Base-by-base conservation (phyloP, 2,329 filamentous ascomycete species). In the Xylariaceae sp. region DNA sequence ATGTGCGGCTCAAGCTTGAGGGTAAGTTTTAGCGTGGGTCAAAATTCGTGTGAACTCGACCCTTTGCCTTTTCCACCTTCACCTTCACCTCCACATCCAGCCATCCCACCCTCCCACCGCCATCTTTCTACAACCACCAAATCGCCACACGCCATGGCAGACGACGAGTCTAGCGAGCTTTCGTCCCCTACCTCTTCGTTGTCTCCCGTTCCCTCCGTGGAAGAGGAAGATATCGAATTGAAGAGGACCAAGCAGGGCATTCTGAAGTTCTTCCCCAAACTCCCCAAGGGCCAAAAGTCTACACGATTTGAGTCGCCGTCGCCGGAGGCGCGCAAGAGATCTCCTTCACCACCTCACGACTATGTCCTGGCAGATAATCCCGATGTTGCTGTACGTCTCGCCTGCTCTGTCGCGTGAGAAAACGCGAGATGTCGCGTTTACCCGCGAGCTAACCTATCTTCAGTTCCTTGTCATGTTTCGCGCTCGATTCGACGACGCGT, bases 401-500 rank as follows among this genome's bases (percentile, higher is more conserved):
- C 37, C 45, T 60, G 59, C 57, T 56, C 61, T 50, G 54, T 64
- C 66, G 67, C 68, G 67, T 69, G 54, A 43, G n/a, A 57, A 56
- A 54, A 79, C 78, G 76, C 74, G 75, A 71, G 57, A 61, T 56
- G 62, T 73, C 73, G 74, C 76, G 76, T 74, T 50, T 50, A 47
- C 44, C 44, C 41, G 50, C 49, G 4, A 48, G 55, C 64, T 67
- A 60, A 65, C 56, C 44, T n/a, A 48, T 43, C 43, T 53, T 42
- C 59, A 96, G 89, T 96, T 98, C 68, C 87, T 98, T 65, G 89
- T 97, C 53, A 96, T 95, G 88, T 98, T 97, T 68, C 83, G 91
- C 64, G 86, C 87, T 65, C 88, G 93, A 60, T 97, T 98, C 66
- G 83, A 78, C 67, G 89, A 95, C 46, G 85, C 81, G 46, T 93